phyloP scores from a whole-genome alignment of 148 eudicot species.

The Fallopia convolvulus region DNA sequence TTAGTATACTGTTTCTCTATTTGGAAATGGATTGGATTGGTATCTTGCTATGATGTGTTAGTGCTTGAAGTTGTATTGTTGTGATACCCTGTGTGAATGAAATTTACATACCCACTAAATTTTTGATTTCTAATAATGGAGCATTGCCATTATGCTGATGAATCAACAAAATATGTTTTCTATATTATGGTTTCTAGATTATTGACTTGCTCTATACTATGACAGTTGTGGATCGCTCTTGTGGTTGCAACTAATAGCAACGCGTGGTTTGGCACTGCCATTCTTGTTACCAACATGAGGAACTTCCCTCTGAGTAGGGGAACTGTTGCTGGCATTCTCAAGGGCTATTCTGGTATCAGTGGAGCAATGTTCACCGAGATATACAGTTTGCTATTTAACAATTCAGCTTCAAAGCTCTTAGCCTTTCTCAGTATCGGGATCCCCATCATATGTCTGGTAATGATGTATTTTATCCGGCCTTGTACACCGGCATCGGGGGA shows the following conservation, averaged over 20 bases:
- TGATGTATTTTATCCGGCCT: constrained; percentile 74
- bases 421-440: constrained; percentile 60
- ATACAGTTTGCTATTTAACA: constrained; percentile 42
- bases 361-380: constrained; percentile 80
- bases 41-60: background rate
- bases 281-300: constrained; percentile 86
- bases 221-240: constrained; percentile 72
- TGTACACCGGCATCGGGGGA: constrained; percentile 76
- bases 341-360: constrained; percentile 80
- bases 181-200: background rate
- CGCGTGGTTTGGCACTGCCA: constrained; percentile 77
- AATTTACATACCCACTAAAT: background rate
- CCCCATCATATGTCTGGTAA: constrained; percentile 50
- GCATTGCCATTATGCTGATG: background rate
- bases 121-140: background rate
- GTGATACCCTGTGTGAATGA: background rate
- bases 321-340: constrained; percentile 83
- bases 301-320: constrained; percentile 94
- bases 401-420: constrained; percentile 51
- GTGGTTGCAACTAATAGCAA: constrained; percentile 55
- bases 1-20: too few species aligned
- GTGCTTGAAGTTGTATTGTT: background rate
- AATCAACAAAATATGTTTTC: background rate
- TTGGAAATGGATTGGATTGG: background rate
- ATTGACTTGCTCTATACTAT: background rate